Evolutionary conservation across 140 eudicot genomes (phyloP).

Genomic region (Bidens hawaiensis): DNA sequence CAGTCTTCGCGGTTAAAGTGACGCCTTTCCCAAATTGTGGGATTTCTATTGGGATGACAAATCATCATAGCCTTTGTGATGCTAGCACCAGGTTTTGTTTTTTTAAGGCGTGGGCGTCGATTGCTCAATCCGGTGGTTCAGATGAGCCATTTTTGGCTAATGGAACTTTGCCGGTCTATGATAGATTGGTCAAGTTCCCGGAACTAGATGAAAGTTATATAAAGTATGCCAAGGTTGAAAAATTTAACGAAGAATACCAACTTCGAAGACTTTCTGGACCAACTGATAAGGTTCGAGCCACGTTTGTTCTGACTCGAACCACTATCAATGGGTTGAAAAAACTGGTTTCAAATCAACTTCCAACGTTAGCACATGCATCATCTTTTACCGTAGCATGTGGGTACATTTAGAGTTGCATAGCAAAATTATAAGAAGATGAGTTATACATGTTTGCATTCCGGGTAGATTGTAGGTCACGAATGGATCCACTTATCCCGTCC

Average conservation of each 20-base stretch:
- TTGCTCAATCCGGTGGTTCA: background rate
- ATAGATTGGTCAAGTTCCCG: too few species aligned
- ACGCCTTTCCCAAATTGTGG: background rate
- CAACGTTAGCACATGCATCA: too few species aligned
- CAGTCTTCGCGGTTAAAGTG: background rate
- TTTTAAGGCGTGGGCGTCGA: background rate
- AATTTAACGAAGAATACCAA: background rate
- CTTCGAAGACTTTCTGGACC: background rate
- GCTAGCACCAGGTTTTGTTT: background rate
- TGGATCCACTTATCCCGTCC: background rate
- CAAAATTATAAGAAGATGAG: background rate
- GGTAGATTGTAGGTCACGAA: background rate
- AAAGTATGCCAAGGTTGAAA: background rate
- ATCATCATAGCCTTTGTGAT: background rate
- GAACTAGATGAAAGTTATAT: background rate
- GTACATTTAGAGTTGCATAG: background rate
- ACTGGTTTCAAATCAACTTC: too few species aligned
- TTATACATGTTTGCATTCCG: background rate
- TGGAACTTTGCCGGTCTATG: too few species aligned
- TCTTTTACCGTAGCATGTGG: background rate
- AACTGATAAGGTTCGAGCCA: slow-evolving; percentile 1
- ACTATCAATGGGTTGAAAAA: too few species aligned
- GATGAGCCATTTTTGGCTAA: too few species aligned
- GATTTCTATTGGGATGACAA: background rate
- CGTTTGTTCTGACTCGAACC: too few species aligned